A percentile compares a stretch with the other conserved stretches of the same genome.
Conservation (phyloP, 352 stramenopile genomes). For the Peronospora destructor region DNA sequence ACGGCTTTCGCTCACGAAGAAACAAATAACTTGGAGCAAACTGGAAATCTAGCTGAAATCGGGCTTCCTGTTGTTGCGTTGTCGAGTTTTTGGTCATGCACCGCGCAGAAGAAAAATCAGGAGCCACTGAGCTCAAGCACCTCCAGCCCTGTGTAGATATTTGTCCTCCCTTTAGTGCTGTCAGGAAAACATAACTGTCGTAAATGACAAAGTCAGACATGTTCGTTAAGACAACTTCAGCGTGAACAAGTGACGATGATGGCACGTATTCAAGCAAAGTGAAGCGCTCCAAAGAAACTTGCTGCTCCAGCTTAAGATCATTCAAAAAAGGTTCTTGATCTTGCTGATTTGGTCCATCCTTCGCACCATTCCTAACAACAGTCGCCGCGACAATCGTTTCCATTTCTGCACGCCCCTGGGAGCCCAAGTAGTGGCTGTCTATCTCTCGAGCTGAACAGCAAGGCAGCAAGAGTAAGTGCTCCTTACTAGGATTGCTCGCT, state of each 20-base stretch:
- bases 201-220: conserved; percentile 10
- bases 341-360: conserved; percentile 1
- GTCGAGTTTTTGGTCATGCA: neutral
- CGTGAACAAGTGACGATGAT: conserved; percentile 27
- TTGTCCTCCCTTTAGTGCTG: conserved; percentile 3
- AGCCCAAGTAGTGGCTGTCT: neutral
- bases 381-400: conserved; percentile 20
- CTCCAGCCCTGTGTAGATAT: conserved; percentile 12
- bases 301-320: conserved; percentile 8
- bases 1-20: conserved; percentile 19
- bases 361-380: conserved; percentile 2
- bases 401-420: conserved; percentile 14
- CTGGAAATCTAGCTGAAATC: conserved; percentile 26
- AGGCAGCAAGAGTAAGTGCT: conserved; percentile 1
- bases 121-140: conserved; percentile 21
- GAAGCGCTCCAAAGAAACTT: conserved; percentile 30
- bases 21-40: conserved; percentile 22
- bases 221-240: conserved; percentile 31
- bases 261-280: conserved; percentile 32
- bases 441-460: neutral
- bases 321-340: neutral
- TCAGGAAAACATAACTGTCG: conserved; percentile 28
- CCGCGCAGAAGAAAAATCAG: conserved; percentile 10
- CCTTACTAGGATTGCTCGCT: neutral
- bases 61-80: neutral